Evolutionary conservation across 129 eudicot genomes (phyloP).

Genomic region (Flaveria brownii): DNA sequence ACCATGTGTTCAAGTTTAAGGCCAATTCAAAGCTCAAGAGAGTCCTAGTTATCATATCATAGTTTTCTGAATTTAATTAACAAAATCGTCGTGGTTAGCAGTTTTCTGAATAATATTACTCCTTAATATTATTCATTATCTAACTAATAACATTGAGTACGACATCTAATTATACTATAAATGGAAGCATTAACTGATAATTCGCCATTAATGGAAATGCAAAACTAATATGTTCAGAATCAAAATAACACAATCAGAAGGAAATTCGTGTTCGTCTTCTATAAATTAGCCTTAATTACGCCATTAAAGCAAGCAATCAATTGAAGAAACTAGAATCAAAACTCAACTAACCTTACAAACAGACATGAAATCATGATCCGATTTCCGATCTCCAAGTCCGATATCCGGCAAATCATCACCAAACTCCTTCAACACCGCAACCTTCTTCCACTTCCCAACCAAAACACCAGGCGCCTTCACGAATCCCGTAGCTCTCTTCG

Average conservation of each 20-base stretch:
- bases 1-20: neutral
- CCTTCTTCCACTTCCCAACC: slow-evolving; percentile 82
- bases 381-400: slow-evolving; percentile 89
- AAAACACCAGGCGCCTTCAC: slow-evolving; percentile 85
- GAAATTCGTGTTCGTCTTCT: neutral
- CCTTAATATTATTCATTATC: neutral
- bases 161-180: neutral
- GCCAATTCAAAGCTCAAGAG: neutral
- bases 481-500: slow-evolving; percentile 81
- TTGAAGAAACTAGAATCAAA: neutral
- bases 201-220: neutral
- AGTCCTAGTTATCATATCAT: no score
- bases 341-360: slow-evolving; percentile 75
- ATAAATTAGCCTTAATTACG: neutral
- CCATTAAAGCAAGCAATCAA: neutral
- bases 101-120: neutral
- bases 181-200: slow-evolving; percentile 6
- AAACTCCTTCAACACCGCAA: slow-evolving; percentile 70
- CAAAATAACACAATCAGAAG: slow-evolving; percentile 1
- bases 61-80: neutral
- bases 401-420: slow-evolving; percentile 84
- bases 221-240: neutral
- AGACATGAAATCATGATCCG: slow-evolving; percentile 97
- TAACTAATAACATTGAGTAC: neutral
- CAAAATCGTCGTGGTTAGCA: neutral